Conservation (phyloP, 768 basidiomycete species). For the Termitomyces sp. region DNA sequence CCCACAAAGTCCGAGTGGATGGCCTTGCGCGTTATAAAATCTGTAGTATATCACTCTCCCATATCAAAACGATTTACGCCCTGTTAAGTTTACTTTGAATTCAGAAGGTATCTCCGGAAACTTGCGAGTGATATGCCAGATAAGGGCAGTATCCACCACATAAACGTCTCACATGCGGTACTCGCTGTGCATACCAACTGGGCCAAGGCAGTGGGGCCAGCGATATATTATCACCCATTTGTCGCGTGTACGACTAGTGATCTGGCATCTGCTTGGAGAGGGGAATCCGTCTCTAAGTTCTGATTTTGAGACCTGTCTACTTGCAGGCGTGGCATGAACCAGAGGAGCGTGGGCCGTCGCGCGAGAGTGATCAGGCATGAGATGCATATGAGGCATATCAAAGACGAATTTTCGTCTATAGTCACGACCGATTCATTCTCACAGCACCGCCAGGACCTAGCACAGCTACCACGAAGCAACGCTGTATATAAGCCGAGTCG, state of each 20-base stretch:
- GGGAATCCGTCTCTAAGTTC: slow-evolving; percentile 21
- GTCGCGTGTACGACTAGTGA: slow-evolving; percentile 64
- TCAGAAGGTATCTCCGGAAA: neutral
- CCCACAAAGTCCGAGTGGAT: slow-evolving; percentile 4
- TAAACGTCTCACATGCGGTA: slow-evolving; percentile 54
- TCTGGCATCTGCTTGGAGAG: slow-evolving; percentile 52
- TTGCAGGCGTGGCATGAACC: too few species aligned
- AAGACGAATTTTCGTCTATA: too few species aligned
- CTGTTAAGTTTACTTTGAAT: neutral
- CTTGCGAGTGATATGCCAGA: too few species aligned
- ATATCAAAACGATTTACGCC: neutral
- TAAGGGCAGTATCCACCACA: slow-evolving; percentile 45
- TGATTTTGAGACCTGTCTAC: too few species aligned
- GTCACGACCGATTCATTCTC: neutral
- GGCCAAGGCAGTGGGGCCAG: slow-evolving; percentile 36
- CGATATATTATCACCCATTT: slow-evolving; percentile 54
- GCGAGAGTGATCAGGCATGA: neutral
- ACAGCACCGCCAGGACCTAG: too few species aligned
- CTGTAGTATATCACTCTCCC: neutral
- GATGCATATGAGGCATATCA: neutral
- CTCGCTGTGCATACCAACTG: slow-evolving; percentile 47
- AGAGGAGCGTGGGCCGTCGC: too few species aligned
- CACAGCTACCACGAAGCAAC: neutral
- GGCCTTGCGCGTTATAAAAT: slow-evolving; percentile 1
- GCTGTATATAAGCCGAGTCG: neutral